Percentiles rank a stretch among this genome's conserved stretches.
Evolutionary conservation across 495 filamentous ascomycete genomes (phyloP).

Genomic region (Neurospora cerealis): DNA sequence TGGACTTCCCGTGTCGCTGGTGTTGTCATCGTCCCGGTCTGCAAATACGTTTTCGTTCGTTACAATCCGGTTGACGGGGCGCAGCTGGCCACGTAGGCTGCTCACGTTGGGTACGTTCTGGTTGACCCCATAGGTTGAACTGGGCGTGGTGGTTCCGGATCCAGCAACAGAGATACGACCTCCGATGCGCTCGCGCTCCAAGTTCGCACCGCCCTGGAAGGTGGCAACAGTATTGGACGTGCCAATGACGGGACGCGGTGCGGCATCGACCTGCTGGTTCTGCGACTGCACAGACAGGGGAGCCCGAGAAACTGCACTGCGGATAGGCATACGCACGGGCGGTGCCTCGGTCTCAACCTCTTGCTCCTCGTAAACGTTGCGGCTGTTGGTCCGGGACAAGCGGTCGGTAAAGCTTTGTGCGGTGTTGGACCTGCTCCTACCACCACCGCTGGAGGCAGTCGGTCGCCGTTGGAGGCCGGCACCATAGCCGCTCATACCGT

Average conservation of each 20-base stretch:
- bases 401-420: conserved; percentile 34
- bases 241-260: not conserved
- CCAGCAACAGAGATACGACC: conserved; percentile 4
- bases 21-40: conserved; percentile 52
- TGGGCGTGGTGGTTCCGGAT: conserved; percentile 16
- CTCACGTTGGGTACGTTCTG: conserved; percentile 22
- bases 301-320: conserved; percentile 42
- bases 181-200: conserved; percentile 12
- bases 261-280: not conserved
- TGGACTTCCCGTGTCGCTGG: conserved; percentile 47
- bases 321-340: conserved; percentile 51
- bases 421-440: conserved; percentile 38
- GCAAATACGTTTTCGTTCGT: conserved; percentile 48
- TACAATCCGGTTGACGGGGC: conserved; percentile 30
- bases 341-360: conserved; percentile 24
- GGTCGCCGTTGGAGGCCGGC: conserved; percentile 17
- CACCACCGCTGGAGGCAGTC: conserved; percentile 6
- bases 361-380: conserved; percentile 24
- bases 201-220: not conserved
- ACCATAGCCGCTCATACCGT: conserved; percentile 8
- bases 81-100: conserved; percentile 30
- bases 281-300: conserved; percentile 16
- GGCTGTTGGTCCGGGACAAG: conserved; percentile 26
- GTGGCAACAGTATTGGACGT: conserved; percentile 18
- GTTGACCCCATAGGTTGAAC: conserved; percentile 19